phyloP scores from a whole-genome alignment of 2,329 filamentous ascomycete genomes.

The Diaporthe ampelina region DNA sequence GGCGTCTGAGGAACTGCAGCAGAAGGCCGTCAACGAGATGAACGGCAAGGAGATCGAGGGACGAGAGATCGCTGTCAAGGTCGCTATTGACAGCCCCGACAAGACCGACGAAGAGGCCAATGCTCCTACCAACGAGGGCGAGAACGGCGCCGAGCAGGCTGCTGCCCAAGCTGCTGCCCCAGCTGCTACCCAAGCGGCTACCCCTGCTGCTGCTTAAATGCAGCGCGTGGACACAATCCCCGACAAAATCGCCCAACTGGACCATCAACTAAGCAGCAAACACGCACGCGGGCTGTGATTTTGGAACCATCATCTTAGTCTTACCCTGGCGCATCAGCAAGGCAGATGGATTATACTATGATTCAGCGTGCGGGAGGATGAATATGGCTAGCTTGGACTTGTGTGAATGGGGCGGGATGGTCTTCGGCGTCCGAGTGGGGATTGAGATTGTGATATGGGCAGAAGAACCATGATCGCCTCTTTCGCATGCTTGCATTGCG shows the following conservation, averaged over 20 bases:
- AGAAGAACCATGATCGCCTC: constrained; percentile 51
- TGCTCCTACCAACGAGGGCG: constrained; percentile 57
- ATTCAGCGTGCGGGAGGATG: constrained; percentile 45
- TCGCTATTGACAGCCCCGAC: constrained; percentile 98
- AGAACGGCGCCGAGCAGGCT: constrained; percentile 58
- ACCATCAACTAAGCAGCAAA: constrained; percentile 35
- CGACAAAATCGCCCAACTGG: constrained; percentile 7
- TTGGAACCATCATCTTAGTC: constrained; percentile 41
- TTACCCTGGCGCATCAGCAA: constrained; percentile 39
- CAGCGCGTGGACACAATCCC: constrained; percentile 15
- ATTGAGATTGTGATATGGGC: constrained; percentile 46
- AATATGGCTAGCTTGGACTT: constrained; percentile 43
- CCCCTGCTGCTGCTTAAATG: constrained; percentile 51
- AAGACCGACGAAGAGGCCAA: constrained; percentile 92
- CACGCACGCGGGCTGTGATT: constrained; percentile 22
- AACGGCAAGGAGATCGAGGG: constrained; percentile 99
- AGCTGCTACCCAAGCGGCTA: constrained; percentile 33
- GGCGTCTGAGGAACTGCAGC: constrained; percentile 93
- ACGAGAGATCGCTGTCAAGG: constrained; percentile 99
- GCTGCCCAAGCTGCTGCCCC: constrained; percentile 49
- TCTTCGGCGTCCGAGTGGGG: constrained; percentile 42
- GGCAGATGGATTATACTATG: constrained; percentile 40
- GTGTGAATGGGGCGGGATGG: constrained; percentile 30
- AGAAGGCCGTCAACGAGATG: constrained; percentile 98
- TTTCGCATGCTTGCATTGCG: constrained; percentile 46